Conservation (phyloP, 192 early-diverging fungal species). For the Diversispora eburnea region DNA sequence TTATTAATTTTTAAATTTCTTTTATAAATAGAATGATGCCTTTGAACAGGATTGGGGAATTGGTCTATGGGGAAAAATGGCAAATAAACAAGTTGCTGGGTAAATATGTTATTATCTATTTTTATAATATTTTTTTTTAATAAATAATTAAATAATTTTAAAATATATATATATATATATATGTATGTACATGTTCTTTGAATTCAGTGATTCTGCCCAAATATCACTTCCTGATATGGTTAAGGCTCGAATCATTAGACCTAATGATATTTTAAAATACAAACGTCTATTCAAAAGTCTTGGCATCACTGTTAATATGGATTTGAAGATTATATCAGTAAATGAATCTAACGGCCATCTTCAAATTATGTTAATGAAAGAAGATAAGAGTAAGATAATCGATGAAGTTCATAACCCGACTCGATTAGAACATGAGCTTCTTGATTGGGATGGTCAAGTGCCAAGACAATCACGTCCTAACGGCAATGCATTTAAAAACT, state of each 20-base stretch:
- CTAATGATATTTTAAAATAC: constrained; percentile 3
- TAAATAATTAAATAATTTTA: neutral
- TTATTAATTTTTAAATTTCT: neutral
- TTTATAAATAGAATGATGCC: constrained; percentile 2
- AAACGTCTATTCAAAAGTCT: constrained; percentile 3
- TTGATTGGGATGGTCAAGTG: constrained; percentile 42
- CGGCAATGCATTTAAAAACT: constrained; percentile 41
- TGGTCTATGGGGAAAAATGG: neutral
- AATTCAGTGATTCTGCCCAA: constrained; percentile 10
- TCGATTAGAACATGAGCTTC: constrained; percentile 41
- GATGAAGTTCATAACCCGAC: constrained; percentile 37
- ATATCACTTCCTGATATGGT: constrained; percentile 2
- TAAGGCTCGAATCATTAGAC: neutral
- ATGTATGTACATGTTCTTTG: neutral
- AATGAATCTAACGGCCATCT: constrained; percentile 5
- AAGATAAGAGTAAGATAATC: neutral
- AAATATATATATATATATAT: no score
- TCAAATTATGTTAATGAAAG: neutral
- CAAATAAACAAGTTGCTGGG: constrained; percentile 6
- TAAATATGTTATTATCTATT: neutral
- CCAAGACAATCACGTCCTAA: constrained; percentile 42
- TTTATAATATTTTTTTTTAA: neutral
- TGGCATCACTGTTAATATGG: neutral
- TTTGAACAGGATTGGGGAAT: constrained; percentile 14
- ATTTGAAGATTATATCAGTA: constrained; percentile 5